Base-by-base conservation (phyloP, 345 rosid species). In the Microthlaspi erraticum region DNA sequence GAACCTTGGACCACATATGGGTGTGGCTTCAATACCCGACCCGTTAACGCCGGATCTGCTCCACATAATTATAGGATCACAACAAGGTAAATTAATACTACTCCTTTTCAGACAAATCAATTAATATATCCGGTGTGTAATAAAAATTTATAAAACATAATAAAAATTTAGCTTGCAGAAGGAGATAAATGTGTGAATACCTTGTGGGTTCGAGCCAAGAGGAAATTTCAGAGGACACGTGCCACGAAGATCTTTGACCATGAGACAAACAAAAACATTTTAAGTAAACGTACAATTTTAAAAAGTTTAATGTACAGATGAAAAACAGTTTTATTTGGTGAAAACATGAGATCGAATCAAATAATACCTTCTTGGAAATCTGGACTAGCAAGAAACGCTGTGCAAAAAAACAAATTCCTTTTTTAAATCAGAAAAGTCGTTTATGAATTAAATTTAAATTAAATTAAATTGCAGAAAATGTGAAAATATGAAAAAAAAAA, bases 1-100 rank as follows among this genome's bases (percentile, higher is more conserved):
- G 78, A 38, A 16, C 78, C 78, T 5, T 36, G 1, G 5, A 8
- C 4, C 29, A 67, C 51, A 11, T 7, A 34, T 42, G 78, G 74
- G 46, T 68, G 49, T 14, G 54, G 57, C 64, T 2, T n/a, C 20
- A 68, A 54, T 3, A 13, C 5, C 46, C 38, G 45, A 53, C 76
- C 76, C 12, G 56, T 38, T 5, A 26, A 59, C 2, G 12, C 12
- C 7, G 59, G 66, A 0, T 70, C 66, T 70, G 32, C 58, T 48
- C 59, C 46, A 14, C 37, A 23, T 37, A 23, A 6, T 7, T 8
- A 12, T 8, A 60, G n/a, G n/a, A n/a, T 26, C 26, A 60, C 49
- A 6, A 13, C 46, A 23, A 49, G 5, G 11, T 10, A 16, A 51
- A 2, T 38, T 38, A 4, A 19, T 17, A 55, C 34, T 17, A 55